Base-by-base conservation (phyloP, 768 basidiomycete species). In the Kwoniella mangroviensis region DNA sequence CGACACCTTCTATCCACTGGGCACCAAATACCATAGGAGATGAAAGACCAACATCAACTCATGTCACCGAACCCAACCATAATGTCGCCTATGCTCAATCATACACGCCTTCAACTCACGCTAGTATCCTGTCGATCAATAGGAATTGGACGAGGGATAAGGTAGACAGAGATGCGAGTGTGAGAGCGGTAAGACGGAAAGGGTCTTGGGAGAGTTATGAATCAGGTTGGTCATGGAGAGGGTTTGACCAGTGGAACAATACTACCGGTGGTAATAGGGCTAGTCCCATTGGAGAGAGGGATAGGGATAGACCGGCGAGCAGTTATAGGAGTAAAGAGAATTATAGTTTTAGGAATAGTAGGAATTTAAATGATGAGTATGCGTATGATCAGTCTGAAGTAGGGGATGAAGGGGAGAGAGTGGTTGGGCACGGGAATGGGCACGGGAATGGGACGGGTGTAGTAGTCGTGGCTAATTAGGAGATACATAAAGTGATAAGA, bases 201-300 rank as follows among this genome's bases (percentile, higher is more conserved):
- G 91, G 91, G 0, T 95, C 93, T 77, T 95, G 94, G 92, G 95
- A 92, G 75, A 94, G 93, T 76, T 91, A 91, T 78, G 90, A 88
- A 26, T 94, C 71, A 40, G 73, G 75, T n/a, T 79, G 77, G 76
- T 72, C 69, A n/a, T 77, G 80, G 78, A 58, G 72, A 69, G 75
- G 65, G n/a, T 55, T 55, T 12, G 55, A 59, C 21, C 60, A 52
- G 12, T n/a, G 34, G 22, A 57, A 21, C 2, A 22, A 26, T 4
- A 56, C 28, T 10, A 28, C 21, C 52, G 64, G n/a, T 65, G 40
- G 15, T 7, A 54, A 45, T 6, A 42, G 42, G 28, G 13, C 7
- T 6, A 67, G 57, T 43, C 53, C 19, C 26, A 11, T 21, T 11
- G 21, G 24, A n/a, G 24, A 54, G 2, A 26, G 26, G 19, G 52